Percentiles rank a stretch among this genome's conserved stretches.
Evolutionary conservation across 1,139 yeast genomes (phyloP).

Genomic region (Yarrowia galli): DNA sequence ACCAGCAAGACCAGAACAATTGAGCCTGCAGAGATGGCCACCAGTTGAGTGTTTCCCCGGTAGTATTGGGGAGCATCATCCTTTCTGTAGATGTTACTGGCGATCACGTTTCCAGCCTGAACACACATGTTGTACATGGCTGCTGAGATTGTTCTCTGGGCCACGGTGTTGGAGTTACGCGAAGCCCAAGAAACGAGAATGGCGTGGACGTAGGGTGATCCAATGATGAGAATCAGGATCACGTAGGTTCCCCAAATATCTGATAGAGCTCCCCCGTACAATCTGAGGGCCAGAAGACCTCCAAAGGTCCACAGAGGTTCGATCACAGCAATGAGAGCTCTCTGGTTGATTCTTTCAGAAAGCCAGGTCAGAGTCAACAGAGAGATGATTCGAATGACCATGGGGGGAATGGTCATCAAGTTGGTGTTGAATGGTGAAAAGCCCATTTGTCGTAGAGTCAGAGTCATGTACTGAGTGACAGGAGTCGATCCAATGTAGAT

Average conservation of each 20-base stretch:
- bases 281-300: slow-evolving; percentile 10
- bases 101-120: slow-evolving; percentile 12
- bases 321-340: not conserved
- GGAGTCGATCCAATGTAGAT: slow-evolving; percentile 12
- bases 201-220: slow-evolving; percentile 3
- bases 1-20: slow-evolving; percentile 17
- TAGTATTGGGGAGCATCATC: slow-evolving; percentile 11
- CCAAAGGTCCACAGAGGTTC: slow-evolving; percentile 10
- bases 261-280: not conserved
- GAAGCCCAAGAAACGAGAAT: slow-evolving; percentile 17
- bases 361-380: not conserved
- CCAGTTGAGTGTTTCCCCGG: slow-evolving; percentile 6
- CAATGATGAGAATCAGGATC: slow-evolving; percentile 5
- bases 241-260: slow-evolving; percentile 14
- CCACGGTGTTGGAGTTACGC: slow-evolving; percentile 16
- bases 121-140: slow-evolving; percentile 23
- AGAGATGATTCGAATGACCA: not conserved
- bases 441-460: slow-evolving; percentile 5
- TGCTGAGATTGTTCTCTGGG: slow-evolving; percentile 10
- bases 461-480: slow-evolving; percentile 10
- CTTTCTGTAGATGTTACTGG: not conserved
- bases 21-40: slow-evolving; percentile 1
- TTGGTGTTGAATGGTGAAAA: slow-evolving; percentile 10
- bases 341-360: slow-evolving; percentile 6
- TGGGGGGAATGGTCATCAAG: slow-evolving; percentile 11